Conservation (phyloP, 768 basidiomycete species). For the Suillus cothurnatus region DNA sequence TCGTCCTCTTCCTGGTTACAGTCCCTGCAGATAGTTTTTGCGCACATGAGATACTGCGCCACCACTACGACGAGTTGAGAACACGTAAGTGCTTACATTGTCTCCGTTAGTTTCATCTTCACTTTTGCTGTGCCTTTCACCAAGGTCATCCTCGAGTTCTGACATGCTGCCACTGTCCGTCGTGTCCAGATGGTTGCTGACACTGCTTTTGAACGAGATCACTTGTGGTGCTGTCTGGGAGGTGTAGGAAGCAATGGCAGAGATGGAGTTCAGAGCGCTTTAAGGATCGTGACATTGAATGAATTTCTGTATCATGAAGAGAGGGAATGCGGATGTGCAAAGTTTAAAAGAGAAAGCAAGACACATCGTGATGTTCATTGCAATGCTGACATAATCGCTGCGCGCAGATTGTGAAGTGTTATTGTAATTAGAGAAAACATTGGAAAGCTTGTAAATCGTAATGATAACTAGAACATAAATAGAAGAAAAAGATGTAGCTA, state of each 20-base stretch:
- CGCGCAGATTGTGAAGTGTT: too few relatives aligned
- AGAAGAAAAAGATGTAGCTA: too few relatives aligned
- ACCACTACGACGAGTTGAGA: slow-evolving; percentile 24
- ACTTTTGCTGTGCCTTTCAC: slow-evolving; percentile 13
- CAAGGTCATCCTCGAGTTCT: slow-evolving; percentile 27
- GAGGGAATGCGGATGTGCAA: slow-evolving; percentile 22
- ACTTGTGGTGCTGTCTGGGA: slow-evolving; percentile 57
- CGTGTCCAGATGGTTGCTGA: slow-evolving; percentile 50
- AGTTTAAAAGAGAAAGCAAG: too few relatives aligned
- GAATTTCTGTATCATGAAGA: slow-evolving; percentile 17
- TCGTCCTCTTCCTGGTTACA: too few relatives aligned
- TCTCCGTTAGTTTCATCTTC: slow-evolving; percentile 29
- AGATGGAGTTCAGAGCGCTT: slow-evolving; percentile 60
- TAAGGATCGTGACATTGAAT: slow-evolving; percentile 41
- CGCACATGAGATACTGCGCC: slow-evolving; percentile 28
- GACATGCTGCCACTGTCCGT: slow-evolving; percentile 40
- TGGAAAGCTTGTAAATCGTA: too few relatives aligned
- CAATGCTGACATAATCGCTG: too few relatives aligned
- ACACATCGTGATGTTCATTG: too few relatives aligned
- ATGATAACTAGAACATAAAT: too few relatives aligned
- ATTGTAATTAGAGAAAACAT: too few relatives aligned
- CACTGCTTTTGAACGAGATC: slow-evolving; percentile 42
- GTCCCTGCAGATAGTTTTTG: slow-evolving; percentile 1
- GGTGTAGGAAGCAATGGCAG: slow-evolving; percentile 67
- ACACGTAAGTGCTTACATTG: slow-evolving; percentile 13